Percentiles rank a stretch among this genome's conserved stretches.
These are phyloP conservation scores for Polysphondylium violaceum DNA, from an alignment of 78 protist species.

Conservation along the genomic window DNA sequence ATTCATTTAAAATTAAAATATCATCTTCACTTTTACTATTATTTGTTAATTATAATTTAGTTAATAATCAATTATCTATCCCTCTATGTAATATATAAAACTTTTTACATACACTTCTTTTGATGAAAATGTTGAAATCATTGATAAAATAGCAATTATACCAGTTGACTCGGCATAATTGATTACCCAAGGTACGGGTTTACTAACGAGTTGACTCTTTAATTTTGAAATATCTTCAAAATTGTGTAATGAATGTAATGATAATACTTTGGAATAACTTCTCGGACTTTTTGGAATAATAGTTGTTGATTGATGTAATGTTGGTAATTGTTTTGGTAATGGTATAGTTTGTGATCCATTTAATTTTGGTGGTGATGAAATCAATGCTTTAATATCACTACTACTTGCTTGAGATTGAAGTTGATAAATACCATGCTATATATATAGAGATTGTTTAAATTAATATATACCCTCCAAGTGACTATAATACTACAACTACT, in stretches of 20 bases:
- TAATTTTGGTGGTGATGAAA: slow-evolving; percentile 77
- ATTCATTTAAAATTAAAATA: slow-evolving; percentile 44
- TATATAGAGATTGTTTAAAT: too few relatives aligned
- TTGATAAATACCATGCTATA: slow-evolving; percentile 17
- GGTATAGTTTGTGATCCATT: not conserved
- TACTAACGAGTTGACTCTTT: slow-evolving; percentile 3
- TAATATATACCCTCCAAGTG: too few relatives aligned
- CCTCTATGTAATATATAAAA: not conserved
- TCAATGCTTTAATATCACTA: slow-evolving; percentile 29
- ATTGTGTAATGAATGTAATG: slow-evolving; percentile 13
- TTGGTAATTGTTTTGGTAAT: not conserved
- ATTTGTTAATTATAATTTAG: not conserved
- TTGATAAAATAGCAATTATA: slow-evolving; percentile 48
- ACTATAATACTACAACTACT: too few relatives aligned
- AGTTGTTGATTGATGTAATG: not conserved
- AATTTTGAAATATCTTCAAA: slow-evolving; percentile 57
- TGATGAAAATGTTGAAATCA: slow-evolving; percentile 27
- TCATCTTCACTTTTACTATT: slow-evolving; percentile 43
- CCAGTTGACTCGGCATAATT: slow-evolving; percentile 73
- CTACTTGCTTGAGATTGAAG: slow-evolving; percentile 16
- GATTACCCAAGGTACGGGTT: slow-evolving; percentile 61
- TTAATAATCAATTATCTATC: not conserved
- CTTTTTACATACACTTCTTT: slow-evolving; percentile 24
- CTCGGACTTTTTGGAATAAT: slow-evolving; percentile 62
- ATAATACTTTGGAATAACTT: slow-evolving; percentile 16